Conservation (phyloP, 345 rosid genomes). For the Abelmoschus esculentus region DNA sequence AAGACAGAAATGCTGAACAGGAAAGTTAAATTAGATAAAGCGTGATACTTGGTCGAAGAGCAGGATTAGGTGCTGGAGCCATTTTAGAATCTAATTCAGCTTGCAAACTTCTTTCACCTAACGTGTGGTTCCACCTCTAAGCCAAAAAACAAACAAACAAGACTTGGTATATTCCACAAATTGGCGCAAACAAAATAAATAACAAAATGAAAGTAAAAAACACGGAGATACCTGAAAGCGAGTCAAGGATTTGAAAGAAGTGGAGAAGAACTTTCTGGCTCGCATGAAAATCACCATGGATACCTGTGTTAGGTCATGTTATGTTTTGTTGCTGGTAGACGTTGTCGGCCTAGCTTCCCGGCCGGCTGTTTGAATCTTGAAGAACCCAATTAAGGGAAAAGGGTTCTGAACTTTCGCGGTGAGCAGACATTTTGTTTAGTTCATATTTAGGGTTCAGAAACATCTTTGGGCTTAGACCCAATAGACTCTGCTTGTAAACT, state of each 20-base stretch:
- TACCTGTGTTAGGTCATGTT: slow-evolving; percentile 8
- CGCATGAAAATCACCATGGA: slow-evolving; percentile 36
- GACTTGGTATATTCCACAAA: slow-evolving; percentile 32
- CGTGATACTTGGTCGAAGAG: slow-evolving; percentile 20
- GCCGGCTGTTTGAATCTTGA: not conserved
- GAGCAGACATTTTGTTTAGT: not conserved
- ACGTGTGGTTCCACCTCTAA: slow-evolving; percentile 36
- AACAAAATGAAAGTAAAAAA: not conserved
- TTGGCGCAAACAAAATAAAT: slow-evolving; percentile 14
- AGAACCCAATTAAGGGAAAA: not conserved
- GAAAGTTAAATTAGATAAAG: not conserved
- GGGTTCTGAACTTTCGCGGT: not conserved
- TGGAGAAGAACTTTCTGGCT: slow-evolving; percentile 20
- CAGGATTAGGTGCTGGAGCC: slow-evolving; percentile 18
- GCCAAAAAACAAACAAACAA: not conserved
- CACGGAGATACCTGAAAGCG: slow-evolving; percentile 34
- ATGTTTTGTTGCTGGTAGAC: not conserved
- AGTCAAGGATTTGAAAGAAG: slow-evolving; percentile 36
- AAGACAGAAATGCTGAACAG: not conserved
- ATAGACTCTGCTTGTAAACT: not conserved
- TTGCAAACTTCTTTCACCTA: slow-evolving; percentile 21
- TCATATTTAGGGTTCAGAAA: not conserved
- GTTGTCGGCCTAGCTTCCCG: not conserved
- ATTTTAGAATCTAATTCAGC: slow-evolving; percentile 9
- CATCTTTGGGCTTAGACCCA: not conserved